Evolutionary conservation across 2,329 filamentous ascomycete species (phyloP), one percentile per base, ranked within the genome.

Genomic region (Ophiosphaerella korrae): DNA sequence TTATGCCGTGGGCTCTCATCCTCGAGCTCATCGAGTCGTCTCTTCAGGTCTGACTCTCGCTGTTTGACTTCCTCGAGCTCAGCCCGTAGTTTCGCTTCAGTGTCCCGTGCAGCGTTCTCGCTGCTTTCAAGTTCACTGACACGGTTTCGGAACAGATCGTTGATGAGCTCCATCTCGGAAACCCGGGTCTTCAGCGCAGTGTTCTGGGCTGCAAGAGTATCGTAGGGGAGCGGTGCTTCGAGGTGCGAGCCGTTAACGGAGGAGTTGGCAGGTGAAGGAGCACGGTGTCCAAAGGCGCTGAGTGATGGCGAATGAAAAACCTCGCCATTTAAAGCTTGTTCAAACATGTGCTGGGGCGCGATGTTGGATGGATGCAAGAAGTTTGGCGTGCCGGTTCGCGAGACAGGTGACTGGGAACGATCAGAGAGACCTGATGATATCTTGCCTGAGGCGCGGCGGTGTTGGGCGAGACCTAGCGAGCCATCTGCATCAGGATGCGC

Each of bases 81-180:
- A 3, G 79, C 74, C 23, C 82, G 80, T 55, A 88, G 75, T 43
- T 84, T 80, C 3, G 78, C 78, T 55, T 85, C 83, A 16, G 74
- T 74, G 38, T 85, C 82, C 7, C 81, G 78, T 37, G 86, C 80
- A 51, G 85, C 82, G 41, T 84, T 84, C 68, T 93, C 89, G 66
- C 88, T 88, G 60, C 87, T 84, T 70, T 95, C 90, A 11, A 94
- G 80, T 69, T 94, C 82, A 70, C 86, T 74, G 35, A 97, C 85
- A 9, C 78, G 76, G 53, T 88, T 87, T 39, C 79, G 77, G 71
- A 88, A 89, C 16, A 89, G 75, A 46, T 87, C 83, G 66, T 86
- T 97, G 78, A 99, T 97, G 45, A 99, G 84, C 71, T 99, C 94
- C 21, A 99, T 82, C 74, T 99, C 94, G 63, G 88, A 94, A 31